A percentile compares a stretch with the other conserved stretches of the same genome.
Evolutionary conservation across 495 filamentous ascomycete species (phyloP).

Genomic region (Aspergillus egyptiacus): DNA sequence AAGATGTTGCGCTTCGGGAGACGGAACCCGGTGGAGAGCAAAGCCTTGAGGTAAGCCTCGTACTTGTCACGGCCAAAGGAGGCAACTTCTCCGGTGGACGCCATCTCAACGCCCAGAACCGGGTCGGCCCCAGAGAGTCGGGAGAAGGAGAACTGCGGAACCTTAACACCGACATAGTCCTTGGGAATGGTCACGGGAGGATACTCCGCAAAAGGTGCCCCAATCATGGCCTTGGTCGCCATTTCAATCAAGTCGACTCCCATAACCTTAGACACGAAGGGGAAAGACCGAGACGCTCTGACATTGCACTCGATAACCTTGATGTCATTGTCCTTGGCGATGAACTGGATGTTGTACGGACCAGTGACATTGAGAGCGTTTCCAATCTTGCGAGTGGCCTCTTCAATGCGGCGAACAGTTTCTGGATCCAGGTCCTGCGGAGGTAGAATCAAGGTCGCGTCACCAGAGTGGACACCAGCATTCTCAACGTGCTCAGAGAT

Average conservation of each 20-base stretch:
- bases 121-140: slow-evolving; percentile 93
- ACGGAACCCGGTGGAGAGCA: slow-evolving; percentile 92
- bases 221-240: slow-evolving; percentile 96
- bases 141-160: slow-evolving; percentile 98
- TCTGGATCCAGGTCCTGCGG: slow-evolving; percentile 89
- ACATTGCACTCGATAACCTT: slow-evolving; percentile 99
- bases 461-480: slow-evolving; percentile 95
- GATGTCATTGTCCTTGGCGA: slow-evolving; percentile 98
- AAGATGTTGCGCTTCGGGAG: slow-evolving; percentile 94
- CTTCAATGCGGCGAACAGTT: slow-evolving; percentile 85
- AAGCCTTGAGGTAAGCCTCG: slow-evolving; percentile 92
- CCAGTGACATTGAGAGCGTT: slow-evolving; percentile 93
- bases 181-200: slow-evolving; percentile 67
- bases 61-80: slow-evolving; percentile 95
- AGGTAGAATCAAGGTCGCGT: slow-evolving; percentile 92
- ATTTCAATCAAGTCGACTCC: slow-evolving; percentile 97
- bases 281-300: slow-evolving; percentile 90
- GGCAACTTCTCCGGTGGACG: slow-evolving; percentile 95
- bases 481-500: slow-evolving; percentile 97
- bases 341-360: slow-evolving; percentile 98
- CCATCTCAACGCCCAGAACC: slow-evolving; percentile 97
- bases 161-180: slow-evolving; percentile 92
- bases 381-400: slow-evolving; percentile 92
- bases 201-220: slow-evolving; percentile 72
- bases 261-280: slow-evolving; percentile 98